These are phyloP conservation scores for Aspergillus funiculosus DNA, from an alignment of 495 filamentous ascomycete genomes.

Conservation along the genomic window DNA sequence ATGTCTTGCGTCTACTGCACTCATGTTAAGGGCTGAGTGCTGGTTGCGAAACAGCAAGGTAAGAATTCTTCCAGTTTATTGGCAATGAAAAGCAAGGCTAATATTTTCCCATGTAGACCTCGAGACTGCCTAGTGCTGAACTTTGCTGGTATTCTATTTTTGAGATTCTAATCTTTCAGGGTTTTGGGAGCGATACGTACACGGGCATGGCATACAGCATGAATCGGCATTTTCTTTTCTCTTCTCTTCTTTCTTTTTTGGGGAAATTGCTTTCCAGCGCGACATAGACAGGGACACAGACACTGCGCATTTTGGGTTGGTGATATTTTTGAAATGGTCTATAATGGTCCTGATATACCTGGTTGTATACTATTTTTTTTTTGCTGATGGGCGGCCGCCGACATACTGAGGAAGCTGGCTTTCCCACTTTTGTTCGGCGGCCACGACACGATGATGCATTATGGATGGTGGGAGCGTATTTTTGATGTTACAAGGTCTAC, in stretches of 20 bases:
- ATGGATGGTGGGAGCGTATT: constrained; percentile 1
- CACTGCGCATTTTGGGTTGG: constrained; percentile 1
- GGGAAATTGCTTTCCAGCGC: no score
- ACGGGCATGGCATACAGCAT: constrained; percentile 1
- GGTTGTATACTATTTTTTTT: constrained; percentile 6
- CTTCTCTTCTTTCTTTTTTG: neutral
- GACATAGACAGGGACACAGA: neutral
- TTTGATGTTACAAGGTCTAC: neutral
- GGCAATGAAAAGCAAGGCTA: neutral
- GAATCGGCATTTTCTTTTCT: neutral
- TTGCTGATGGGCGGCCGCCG: neutral
- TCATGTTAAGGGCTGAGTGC: constrained; percentile 29
- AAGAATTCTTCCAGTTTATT: neutral
- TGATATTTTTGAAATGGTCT: neutral
- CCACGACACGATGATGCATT: neutral
- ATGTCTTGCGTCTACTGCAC: constrained; percentile 25
- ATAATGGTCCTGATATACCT: neutral
- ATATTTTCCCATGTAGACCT: neutral
- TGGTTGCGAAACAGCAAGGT: constrained; percentile 13
- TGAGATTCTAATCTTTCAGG: neutral
- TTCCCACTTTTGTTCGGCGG: neutral
- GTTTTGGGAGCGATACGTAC: neutral
- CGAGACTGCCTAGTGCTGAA: neutral
- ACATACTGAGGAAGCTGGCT: neutral
- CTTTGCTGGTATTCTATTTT: neutral